Evolutionary conservation across 495 filamentous ascomycete genomes (phyloP).

Genomic region (Cairneyella variabilis): DNA sequence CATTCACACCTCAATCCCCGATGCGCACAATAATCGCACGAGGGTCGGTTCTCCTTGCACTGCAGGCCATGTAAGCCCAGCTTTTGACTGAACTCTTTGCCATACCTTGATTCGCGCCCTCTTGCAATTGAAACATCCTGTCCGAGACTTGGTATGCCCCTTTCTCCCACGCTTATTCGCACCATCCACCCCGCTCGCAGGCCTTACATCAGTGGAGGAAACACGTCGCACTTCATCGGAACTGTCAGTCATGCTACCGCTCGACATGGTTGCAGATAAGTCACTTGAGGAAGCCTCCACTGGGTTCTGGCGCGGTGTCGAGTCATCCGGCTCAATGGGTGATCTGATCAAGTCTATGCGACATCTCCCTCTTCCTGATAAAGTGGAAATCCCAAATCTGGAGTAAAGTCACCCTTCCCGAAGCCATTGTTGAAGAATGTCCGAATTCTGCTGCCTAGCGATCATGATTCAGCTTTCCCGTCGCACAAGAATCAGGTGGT

Average conservation of each 20-base stretch:
- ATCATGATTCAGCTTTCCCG: no score
- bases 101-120: slow-evolving; percentile 55
- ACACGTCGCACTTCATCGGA: neutral
- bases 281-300: neutral
- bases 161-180: slow-evolving; percentile 13
- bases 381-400: no score
- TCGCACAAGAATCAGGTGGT: no score
- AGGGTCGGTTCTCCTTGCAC: slow-evolving; percentile 57
- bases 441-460: no score
- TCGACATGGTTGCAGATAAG: neutral
- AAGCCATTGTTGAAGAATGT: no score
- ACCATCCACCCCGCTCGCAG: neutral
- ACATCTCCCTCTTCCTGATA: no score
- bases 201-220: neutral
- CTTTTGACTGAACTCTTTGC: no score
- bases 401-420: no score
- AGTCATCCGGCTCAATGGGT: neutral
- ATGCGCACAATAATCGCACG: slow-evolving; percentile 56
- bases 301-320: neutral
- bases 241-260: neutral
- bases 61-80: slow-evolving; percentile 21
- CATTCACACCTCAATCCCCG: slow-evolving; percentile 56
- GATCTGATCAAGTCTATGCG: no score
- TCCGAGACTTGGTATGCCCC: slow-evolving; percentile 57
- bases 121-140: slow-evolving; percentile 66